A percentile compares a stretch with the other conserved stretches of the same genome.
phyloP scores from a whole-genome alignment of 176 grass and related monocot species.

The Raddia distichophylla region DNA sequence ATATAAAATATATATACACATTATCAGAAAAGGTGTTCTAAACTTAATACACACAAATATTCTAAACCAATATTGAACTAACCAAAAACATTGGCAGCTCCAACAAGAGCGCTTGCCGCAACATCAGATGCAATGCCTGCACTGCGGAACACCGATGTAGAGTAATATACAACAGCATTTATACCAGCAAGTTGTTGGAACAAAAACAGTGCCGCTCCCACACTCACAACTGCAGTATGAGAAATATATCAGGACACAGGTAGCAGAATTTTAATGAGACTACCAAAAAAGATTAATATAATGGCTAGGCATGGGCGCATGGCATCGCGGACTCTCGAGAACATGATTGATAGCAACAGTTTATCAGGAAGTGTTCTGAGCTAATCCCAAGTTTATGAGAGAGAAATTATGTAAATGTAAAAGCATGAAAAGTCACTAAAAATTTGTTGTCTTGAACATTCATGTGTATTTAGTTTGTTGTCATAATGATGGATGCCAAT shows the following conservation, averaged over 20 bases:
- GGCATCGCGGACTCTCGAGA: not conserved
- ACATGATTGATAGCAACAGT: not conserved
- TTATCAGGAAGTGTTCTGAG: not conserved
- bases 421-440: not conserved
- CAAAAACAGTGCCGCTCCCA: constrained; percentile 90
- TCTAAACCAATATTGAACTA: constrained; percentile 37
- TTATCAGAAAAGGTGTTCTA: constrained; percentile 24
- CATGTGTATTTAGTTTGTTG: not conserved
- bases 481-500: not conserved
- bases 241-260: constrained; percentile 26
- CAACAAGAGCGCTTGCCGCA: constrained; percentile 99
- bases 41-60: constrained; percentile 23
- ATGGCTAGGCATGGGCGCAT: not conserved
- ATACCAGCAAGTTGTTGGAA: constrained; percentile 99
- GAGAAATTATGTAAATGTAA: constrained; percentile 12
- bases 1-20: constrained; percentile 28
- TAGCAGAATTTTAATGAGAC: not conserved
- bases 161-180: constrained; percentile 99
- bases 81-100: constrained; percentile 99
- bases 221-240: constrained; percentile 78
- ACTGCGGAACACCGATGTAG: constrained; percentile 93
- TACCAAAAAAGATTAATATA: not conserved
- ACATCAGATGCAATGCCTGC: constrained; percentile 97
- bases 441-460: constrained; percentile 1
- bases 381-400: not conserved